Evolutionary conservation across 768 basidiomycete species (phyloP), one percentile per base, ranked within the genome.

Genomic region (Suillus luteus): DNA sequence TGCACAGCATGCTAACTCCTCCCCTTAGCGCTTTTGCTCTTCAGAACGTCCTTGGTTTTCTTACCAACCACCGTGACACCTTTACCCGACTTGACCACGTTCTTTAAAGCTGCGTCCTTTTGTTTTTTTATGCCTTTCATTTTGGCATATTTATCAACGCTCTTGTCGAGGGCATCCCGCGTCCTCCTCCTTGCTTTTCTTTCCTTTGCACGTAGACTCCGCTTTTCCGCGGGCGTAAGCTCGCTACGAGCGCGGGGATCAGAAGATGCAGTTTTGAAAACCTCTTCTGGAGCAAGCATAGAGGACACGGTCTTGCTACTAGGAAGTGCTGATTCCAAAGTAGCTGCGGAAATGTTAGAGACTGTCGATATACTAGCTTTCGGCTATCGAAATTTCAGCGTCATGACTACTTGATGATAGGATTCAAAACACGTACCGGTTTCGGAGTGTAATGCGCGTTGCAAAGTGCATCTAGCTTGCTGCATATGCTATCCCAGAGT

Each of bases 391-490:
- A 35, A 61, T 22, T 54, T 67, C 5, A 27, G 44, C 57, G 40
- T 24, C 27, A 49, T 31, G 14, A 17, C 31, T 43, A 37, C 51
- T 40, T 35, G 35, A 57, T 38, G 31, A n/a, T 14, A 35, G 11
- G 63, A 61, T 57, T 41, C 46, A 55, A 33, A 12, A 22, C 15
- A 81, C 87, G 61, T 65, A 96, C 96, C 73, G 88, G 87, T 75
- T 98, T 98, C 1, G 96, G 97, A 17, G 93, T 90, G 74, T 95
- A 99, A 75, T 98, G 93, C 2, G 95, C 89, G 72, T 98, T 99
- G 74, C 92, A 93, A 41, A 99, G 79, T 22, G 96, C 94, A 76
- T 99, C 97, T 41, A 99, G 80, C 72, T 96, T 97, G 52, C 84
- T 80, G 63, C 89, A 93, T 41, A 99, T 89, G 54, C 83, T 84